A percentile compares a stretch with the other conserved stretches of the same genome.
Evolutionary conservation across 129 eudicot species (phyloP).

Genomic region (Ambrosia artemisiifolia): DNA sequence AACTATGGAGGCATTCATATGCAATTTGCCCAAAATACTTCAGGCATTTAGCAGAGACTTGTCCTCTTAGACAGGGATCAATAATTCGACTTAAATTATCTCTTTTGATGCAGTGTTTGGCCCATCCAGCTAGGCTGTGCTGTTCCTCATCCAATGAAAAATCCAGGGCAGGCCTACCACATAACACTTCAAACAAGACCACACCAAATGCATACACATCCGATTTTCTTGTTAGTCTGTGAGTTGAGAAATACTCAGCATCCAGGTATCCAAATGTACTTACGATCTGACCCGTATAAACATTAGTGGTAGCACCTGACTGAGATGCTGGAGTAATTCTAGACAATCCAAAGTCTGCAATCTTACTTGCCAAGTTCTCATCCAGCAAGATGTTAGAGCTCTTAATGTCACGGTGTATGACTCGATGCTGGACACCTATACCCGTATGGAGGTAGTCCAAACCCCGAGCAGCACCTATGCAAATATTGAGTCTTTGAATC

Average conservation of each 20-base stretch:
- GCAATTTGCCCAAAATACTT: constrained; percentile 36
- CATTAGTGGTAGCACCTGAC: constrained; percentile 17
- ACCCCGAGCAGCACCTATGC: constrained; percentile 39
- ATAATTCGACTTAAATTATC: constrained; percentile 33
- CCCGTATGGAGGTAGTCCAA: constrained; percentile 41
- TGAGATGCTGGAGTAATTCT: constrained; percentile 23
- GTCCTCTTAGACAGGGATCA: constrained; percentile 30
- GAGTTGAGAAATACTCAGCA: constrained; percentile 33
- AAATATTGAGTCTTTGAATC: constrained; percentile 28
- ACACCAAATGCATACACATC: constrained; percentile 53
- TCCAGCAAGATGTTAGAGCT: constrained; percentile 36
- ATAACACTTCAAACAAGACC: constrained; percentile 36
- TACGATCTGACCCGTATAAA: constrained; percentile 16
- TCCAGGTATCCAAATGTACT: constrained; percentile 35
- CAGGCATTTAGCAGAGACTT: constrained; percentile 17
- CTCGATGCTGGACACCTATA: constrained; percentile 18
- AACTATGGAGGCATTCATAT: constrained; percentile 26
- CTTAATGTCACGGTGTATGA: constrained; percentile 33
- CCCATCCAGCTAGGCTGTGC: constrained; percentile 36
- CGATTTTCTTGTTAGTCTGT: constrained; percentile 34
- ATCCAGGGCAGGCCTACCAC: constrained; percentile 53
- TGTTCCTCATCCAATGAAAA: constrained; percentile 31
- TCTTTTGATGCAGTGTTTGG: constrained; percentile 22
- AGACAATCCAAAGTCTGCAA: constrained; percentile 33
- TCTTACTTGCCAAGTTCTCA: constrained; percentile 24